Evolutionary conservation across 768 basidiomycete genomes (phyloP), one percentile per base, ranked within the genome.

Genomic region (Lactarius hatsudake): DNA sequence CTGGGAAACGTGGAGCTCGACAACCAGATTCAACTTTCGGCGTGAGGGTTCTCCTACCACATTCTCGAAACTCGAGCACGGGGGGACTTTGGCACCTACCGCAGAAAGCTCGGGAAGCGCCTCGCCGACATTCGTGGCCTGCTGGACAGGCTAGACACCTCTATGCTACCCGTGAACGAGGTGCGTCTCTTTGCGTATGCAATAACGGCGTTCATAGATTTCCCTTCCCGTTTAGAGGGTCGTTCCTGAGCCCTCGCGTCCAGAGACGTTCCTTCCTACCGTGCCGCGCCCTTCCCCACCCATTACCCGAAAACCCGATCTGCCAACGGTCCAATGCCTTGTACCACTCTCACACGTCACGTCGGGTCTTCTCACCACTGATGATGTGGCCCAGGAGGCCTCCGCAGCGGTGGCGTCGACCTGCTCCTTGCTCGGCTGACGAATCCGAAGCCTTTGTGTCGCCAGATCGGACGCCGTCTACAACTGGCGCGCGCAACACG

Each of bases 91-190:
- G n/a, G n/a, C n/a, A 23, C 48, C 12, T n/a, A 48, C 48, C 12
- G 6, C 40, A 87, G 86, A 55, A 75, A 78, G 34, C 79, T 79
- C 38, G 71, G 78, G 23, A 77, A 79, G 59, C 79, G 80, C 15
- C 81, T 84, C 69, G 78, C 80, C 7, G 83, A 82, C 36, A 78
- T 84, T 20, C 79, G 78, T 55, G 76, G 73, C 30, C 85, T 81
- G 34, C 77, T 93, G 5, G 84, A 87, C 64, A 78, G 79, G 32
- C 76, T 89, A 30, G 87, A 92, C 59, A 72, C 72, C 2, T 80
- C 83, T 66, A 77, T 88, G 69, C 77, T 78, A 48, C 81, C 81
- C 3, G 78, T 86, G 1, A 82, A 86, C 59, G 78, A 84, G 76
- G 90, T 90, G 20, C 32, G 76, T 68, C 17, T 28, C 45, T 63